Evolutionary conservation across 202 grass and related monocot species (phyloP), one percentile per base, ranked within the genome.

Genomic region (Zoysia matrella): DNA sequence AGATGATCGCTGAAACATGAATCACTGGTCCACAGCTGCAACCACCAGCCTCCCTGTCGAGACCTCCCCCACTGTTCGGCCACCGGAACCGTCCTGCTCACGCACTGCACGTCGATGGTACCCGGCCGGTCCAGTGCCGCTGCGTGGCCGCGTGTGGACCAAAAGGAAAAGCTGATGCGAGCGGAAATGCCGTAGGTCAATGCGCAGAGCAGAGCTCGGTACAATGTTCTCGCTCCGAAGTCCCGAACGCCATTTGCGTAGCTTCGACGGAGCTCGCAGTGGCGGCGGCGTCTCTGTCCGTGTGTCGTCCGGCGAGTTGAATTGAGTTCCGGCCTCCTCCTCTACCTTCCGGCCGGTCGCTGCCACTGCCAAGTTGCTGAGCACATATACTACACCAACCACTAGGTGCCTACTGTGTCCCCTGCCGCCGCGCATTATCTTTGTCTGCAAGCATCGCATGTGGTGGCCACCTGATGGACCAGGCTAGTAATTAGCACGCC

Each of bases 171-270:
- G 47, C 63, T 2, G 88, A 76, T 85, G 81, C 39, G 0, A 18
- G 56, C 62, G 64, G 89, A 80, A 92, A 88, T 81, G 65, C 45
- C 11, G 79, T 22, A 30, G 22, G 22, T 30, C 22, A 30, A 30
- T 30, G 22, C 22, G 22, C 22, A 30, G 22, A 30, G 22, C 22
- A 30, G 22, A 30, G 22, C 22, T 30, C 22, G 22, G 22, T 30
- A 47, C 16, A 18, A 57, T 42, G 16, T 47, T 47, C 47, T 62
- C 3, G 3, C 39, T 30, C 39, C 39, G 15, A 12, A 16, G 5
- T 30, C 7, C 47, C 47, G 47, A 15, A 4, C 72, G 44, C 53
- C 15, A 7, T 1, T 22, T 7, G 13, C 39, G 69, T 52, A 36
- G 73, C 82, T 53, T 84, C 13, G 4, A 14, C 63, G 5, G 60